These are phyloP conservation scores for Trypanosoma brucei DNA, from an alignment of 208 protist genomes.

Conservation along the genomic window DNA sequence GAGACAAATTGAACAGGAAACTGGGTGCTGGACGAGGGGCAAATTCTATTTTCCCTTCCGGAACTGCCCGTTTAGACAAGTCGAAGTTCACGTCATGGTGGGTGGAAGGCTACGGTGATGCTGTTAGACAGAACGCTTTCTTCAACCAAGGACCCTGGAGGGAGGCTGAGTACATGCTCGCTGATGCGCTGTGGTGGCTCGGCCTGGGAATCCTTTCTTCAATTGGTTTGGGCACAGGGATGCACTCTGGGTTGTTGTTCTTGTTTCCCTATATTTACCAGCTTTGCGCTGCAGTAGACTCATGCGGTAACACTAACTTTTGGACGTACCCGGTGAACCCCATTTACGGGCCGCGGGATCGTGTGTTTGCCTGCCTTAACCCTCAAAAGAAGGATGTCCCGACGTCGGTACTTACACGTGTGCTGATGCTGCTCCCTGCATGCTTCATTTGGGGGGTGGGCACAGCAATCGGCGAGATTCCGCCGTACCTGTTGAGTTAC, in stretches of 20 bases:
- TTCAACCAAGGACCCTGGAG: slow-evolving; percentile 58
- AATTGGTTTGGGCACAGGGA: slow-evolving; percentile 90
- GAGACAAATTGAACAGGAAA: slow-evolving; percentile 25
- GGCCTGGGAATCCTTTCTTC: slow-evolving; percentile 89
- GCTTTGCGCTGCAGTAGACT: slow-evolving; percentile 75
- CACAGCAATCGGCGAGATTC: slow-evolving; percentile 96
- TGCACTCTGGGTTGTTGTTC: slow-evolving; percentile 94
- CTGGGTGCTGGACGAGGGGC: slow-evolving; percentile 17
- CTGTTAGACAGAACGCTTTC: slow-evolving; percentile 35
- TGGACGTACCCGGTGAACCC: slow-evolving; percentile 84
- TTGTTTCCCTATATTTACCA: slow-evolving; percentile 94
- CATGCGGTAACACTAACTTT: slow-evolving; percentile 85
- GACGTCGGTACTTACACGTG: slow-evolving; percentile 31
- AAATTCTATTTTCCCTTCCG: slow-evolving; percentile 26
- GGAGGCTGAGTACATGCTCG: slow-evolving; percentile 75
- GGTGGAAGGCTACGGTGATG: slow-evolving; percentile 33
- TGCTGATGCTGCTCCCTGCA: slow-evolving; percentile 71
- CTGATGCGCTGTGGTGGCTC: slow-evolving; percentile 86
- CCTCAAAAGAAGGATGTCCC: not conserved
- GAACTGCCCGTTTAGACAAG: slow-evolving; percentile 18
- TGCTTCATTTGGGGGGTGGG: slow-evolving; percentile 93
- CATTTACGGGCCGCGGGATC: slow-evolving; percentile 72
- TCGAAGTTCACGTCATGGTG: slow-evolving; percentile 55
- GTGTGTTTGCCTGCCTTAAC: slow-evolving; percentile 61
- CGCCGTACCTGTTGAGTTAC: slow-evolving; percentile 94